A percentile compares a stretch with the other conserved stretches of the same genome.
Evolutionary conservation across 352 stramenopile genomes (phyloP).

Genomic region (Phytophthora cryptogea): DNA sequence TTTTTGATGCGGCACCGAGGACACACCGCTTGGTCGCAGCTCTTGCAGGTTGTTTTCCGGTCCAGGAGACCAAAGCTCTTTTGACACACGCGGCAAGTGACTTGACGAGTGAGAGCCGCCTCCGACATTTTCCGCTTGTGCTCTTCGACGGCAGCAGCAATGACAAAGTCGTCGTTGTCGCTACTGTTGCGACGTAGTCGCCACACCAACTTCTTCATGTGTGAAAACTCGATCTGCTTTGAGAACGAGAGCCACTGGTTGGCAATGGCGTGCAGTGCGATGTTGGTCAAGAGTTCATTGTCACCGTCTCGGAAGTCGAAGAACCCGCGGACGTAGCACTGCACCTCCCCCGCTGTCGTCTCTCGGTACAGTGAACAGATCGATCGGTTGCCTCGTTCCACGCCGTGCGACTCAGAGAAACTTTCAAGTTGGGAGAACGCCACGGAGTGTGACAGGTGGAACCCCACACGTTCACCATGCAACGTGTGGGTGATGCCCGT

Average conservation of each 20-base stretch:
- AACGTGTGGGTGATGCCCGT: constrained; percentile 30
- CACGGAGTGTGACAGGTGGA: constrained; percentile 50
- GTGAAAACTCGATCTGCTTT: constrained; percentile 30
- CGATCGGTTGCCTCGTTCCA: constrained; percentile 27
- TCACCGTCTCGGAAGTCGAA: constrained; percentile 32
- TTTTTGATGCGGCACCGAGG: constrained; percentile 35
- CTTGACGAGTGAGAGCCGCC: constrained; percentile 13
- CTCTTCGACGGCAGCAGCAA: constrained; percentile 6
- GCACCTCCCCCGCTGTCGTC: constrained; percentile 8
- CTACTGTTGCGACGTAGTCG: constrained; percentile 11
- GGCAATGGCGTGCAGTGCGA: constrained; percentile 27
- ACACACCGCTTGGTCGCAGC: constrained; percentile 28
- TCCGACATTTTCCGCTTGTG: constrained; percentile 12
- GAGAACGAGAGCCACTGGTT: constrained; percentile 30
- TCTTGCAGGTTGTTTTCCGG: constrained; percentile 33
- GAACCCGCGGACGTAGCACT: constrained; percentile 39
- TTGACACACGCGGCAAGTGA: constrained; percentile 19
- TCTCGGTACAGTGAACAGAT: constrained; percentile 27
- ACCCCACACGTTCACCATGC: constrained; percentile 39
- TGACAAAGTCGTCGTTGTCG: constrained; percentile 11
- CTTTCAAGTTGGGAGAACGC: constrained; percentile 21
- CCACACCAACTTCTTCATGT: constrained; percentile 38
- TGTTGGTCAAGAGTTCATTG: constrained; percentile 27
- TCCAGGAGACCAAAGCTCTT: constrained; percentile 28
- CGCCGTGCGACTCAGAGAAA: constrained; percentile 22